Base-by-base conservation (phyloP, 768 basidiomycete genomes). In the Amanita rubescens region DNA sequence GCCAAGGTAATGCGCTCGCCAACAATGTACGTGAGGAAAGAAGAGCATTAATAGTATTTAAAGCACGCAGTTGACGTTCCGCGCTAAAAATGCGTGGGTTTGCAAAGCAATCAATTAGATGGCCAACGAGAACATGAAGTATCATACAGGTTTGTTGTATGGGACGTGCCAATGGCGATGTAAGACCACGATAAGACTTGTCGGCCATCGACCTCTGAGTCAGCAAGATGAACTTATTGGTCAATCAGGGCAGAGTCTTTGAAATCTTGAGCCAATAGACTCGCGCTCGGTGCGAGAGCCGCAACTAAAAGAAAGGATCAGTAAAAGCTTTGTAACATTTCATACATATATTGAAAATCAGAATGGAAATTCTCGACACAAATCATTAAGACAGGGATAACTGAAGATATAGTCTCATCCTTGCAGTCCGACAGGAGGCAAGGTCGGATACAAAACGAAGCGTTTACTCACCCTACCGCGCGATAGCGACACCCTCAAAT, bases 1-100 rank as follows among this genome's bases (percentile, higher is more conserved):
- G 94, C 96, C 45, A 95, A 78, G 57, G 93, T 91, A 76, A 98
- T 87, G 64, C 95, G 90, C 67, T 99, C 91, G 59, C 85, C 86
- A 52, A 93, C 93, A 63, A 98, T 43, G 95, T 99, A 64, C 80
- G 82, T 54, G 81, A 76, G 46, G 75, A 65, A 61, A 99, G 82
- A 74, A 89, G 79, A 33, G 71, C 68, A 59, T 99, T 81, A 53
- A 98, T 75, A 58, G 81, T 82, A 37, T 71, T 71, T 47, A 96
- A 75, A 17, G 80, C 70, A 43, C 79, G 76, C 38, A 69, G 57
- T 62, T 84, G 76, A 33, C 75, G 77, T 44, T 87, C 84, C 14
- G 70, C 60, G 53, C 80, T 65, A 43, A 57, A 46, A 47, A 65
- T 80, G 70, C 91, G 88, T 57, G n/a, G n/a, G 78, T 66, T 87